Conservation (phyloP, 441 rosid species). For the Croton setiger region DNA sequence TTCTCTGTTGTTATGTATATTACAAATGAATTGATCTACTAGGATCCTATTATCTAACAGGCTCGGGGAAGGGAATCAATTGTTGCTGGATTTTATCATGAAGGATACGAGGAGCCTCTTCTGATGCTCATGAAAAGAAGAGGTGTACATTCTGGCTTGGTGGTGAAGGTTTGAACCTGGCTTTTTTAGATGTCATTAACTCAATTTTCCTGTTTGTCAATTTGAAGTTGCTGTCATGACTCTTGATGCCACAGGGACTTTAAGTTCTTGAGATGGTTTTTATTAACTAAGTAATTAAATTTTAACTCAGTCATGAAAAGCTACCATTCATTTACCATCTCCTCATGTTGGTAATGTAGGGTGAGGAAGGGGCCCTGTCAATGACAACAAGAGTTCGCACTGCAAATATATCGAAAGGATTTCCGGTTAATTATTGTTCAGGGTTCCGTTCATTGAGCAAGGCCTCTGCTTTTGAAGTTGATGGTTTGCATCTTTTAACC, state of each 20-base stretch:
- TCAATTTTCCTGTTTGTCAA: not conserved
- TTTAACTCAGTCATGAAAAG: slow-evolving; percentile 17
- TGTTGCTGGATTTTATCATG: slow-evolving; percentile 92
- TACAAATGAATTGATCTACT: not conserved
- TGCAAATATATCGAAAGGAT: slow-evolving; percentile 67
- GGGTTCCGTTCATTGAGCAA: slow-evolving; percentile 70
- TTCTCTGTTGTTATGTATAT: not conserved
- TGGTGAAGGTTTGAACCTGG: slow-evolving; percentile 66
- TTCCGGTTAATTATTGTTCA: slow-evolving; percentile 90
- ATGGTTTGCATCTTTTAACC: slow-evolving; percentile 46
- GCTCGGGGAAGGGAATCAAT: slow-evolving; percentile 84
- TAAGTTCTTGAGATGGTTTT: slow-evolving; percentile 4
- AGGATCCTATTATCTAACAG: slow-evolving; percentile 33
- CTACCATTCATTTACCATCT: slow-evolving; percentile 8
- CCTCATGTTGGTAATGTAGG: slow-evolving; percentile 44
- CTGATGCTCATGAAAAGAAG: slow-evolving; percentile 98
- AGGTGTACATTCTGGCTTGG: slow-evolving; percentile 91
- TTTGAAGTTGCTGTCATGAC: not conserved
- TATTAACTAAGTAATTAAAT: not conserved
- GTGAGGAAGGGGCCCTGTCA: slow-evolving; percentile 97
- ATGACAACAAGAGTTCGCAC: slow-evolving; percentile 85
- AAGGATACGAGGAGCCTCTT: slow-evolving; percentile 86
- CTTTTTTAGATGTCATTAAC: slow-evolving; percentile 23
- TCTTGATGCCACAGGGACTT: not conserved
- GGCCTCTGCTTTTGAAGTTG: slow-evolving; percentile 62